These are phyloP conservation scores for Pythium rhizo-oryzae DNA, from an alignment of 352 stramenopile genomes.

Conservation along the genomic window DNA sequence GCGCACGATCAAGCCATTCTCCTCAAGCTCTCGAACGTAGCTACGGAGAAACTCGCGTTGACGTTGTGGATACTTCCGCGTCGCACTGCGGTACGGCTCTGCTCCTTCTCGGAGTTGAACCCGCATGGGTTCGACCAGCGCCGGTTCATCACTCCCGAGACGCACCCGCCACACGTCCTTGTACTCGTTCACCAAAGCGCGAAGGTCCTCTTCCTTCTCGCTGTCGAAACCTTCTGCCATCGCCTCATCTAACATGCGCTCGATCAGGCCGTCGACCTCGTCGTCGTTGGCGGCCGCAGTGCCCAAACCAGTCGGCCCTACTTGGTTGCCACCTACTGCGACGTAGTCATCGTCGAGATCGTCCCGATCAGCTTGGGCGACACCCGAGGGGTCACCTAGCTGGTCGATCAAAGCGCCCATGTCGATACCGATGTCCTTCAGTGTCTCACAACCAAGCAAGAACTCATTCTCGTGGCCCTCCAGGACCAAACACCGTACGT, in stretches of 20 bases:
- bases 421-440: neutral
- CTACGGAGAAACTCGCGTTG: conserved; percentile 24
- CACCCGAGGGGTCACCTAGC: neutral
- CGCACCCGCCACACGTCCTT: conserved; percentile 1
- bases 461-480: neutral
- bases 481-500: neutral
- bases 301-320: no score
- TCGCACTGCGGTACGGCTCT: neutral
- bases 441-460: neutral
- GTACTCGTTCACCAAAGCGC: no score
- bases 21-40: conserved; percentile 25
- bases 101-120: neutral
- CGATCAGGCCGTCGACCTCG: neutral
- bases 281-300: no score
- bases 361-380: neutral
- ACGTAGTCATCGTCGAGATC: neutral
- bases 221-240: neutral
- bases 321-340: neutral
- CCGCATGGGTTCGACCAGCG: conserved; percentile 4
- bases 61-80: conserved; percentile 10
- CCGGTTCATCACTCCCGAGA: neutral
- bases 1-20: conserved; percentile 10
- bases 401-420: neutral
- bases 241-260: neutral
- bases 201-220: no score